phyloP scores from a whole-genome alignment of 2,329 filamentous ascomycete genomes.

The Ophiocordyceps camponoti-saundersi region DNA sequence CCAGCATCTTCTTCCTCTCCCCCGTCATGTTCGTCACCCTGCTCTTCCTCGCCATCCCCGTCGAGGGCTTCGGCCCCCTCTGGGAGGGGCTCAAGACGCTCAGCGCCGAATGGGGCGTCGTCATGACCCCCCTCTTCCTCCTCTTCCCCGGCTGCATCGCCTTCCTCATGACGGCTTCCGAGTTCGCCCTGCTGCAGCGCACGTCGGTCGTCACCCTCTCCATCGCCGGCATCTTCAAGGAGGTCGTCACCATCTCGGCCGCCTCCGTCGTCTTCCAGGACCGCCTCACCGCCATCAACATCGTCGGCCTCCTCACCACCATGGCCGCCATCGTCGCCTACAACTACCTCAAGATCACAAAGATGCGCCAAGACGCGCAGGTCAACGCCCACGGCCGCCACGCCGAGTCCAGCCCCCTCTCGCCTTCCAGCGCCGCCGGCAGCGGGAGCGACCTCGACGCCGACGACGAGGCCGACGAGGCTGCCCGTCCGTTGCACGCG shows the following conservation, averaged over 20 bases:
- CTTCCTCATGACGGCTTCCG: constrained; percentile 90
- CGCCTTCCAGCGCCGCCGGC: constrained; percentile 18
- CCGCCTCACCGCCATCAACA: constrained; percentile 69
- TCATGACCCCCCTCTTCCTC: constrained; percentile 54
- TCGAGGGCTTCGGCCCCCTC: constrained; percentile 63
- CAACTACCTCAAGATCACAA: constrained; percentile 85
- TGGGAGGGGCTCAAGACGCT: constrained; percentile 48
- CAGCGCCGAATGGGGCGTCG: constrained; percentile 46
- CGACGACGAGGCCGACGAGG: constrained; percentile 25
- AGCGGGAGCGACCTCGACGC: constrained; percentile 25
- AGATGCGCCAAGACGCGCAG: constrained; percentile 68
- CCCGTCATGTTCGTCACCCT: constrained; percentile 89
- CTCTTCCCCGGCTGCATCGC: constrained; percentile 83
- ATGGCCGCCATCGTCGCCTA: constrained; percentile 75
- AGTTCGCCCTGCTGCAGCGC: constrained; percentile 87
- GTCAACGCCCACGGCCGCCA: constrained; percentile 27
- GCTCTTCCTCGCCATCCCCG: constrained; percentile 62
- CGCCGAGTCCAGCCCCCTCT: constrained; percentile 13
- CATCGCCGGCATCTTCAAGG: constrained; percentile 97
- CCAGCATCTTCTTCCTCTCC: constrained; percentile 92
- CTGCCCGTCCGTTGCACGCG: constrained; percentile 18
- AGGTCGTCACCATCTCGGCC: constrained; percentile 87
- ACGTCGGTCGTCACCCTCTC: constrained; percentile 91
- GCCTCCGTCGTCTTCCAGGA: constrained; percentile 83
- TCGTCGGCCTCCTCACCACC: constrained; percentile 75